A percentile compares a stretch with the other conserved stretches of the same genome.
Conservation (phyloP, 2,329 filamentous ascomycete species). For the Pestalotiopsis sp. region DNA sequence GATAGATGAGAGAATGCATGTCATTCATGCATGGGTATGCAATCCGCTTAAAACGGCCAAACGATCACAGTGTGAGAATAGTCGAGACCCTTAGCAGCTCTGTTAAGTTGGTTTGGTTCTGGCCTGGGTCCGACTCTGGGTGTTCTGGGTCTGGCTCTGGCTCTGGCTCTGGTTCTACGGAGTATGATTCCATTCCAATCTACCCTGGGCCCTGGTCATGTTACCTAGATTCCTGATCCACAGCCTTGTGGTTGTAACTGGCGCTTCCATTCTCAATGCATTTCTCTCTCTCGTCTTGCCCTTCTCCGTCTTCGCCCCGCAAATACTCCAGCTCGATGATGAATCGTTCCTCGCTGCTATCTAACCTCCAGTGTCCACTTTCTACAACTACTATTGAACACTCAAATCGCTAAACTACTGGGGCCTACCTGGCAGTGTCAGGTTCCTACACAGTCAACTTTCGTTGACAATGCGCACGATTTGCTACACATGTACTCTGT, state of each 20-base stretch:
- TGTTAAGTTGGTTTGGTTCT: neutral
- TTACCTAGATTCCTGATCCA: neutral
- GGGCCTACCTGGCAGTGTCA: neutral
- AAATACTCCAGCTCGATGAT: neutral
- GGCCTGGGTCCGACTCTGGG: neutral
- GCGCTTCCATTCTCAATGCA: neutral
- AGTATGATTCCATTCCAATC: too few relatives aligned
- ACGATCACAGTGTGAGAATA: neutral
- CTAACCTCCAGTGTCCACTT: neutral
- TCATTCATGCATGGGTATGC: neutral
- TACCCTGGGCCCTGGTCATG: neutral
- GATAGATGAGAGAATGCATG: neutral
- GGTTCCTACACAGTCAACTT: neutral
- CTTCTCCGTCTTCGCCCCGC: neutral
- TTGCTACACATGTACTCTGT: neutral
- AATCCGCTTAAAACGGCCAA: neutral
- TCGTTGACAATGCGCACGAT: neutral
- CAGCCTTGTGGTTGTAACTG: neutral
- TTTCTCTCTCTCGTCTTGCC: neutral
- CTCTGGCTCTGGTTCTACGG: too few relatives aligned
- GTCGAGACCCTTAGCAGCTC: neutral
- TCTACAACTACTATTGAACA: neutral
- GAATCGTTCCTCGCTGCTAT: neutral
- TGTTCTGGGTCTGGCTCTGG: neutral
- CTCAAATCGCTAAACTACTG: neutral